phyloP scores from a whole-genome alignment of 352 stramenopile genomes.

The Pythium volutum region DNA sequence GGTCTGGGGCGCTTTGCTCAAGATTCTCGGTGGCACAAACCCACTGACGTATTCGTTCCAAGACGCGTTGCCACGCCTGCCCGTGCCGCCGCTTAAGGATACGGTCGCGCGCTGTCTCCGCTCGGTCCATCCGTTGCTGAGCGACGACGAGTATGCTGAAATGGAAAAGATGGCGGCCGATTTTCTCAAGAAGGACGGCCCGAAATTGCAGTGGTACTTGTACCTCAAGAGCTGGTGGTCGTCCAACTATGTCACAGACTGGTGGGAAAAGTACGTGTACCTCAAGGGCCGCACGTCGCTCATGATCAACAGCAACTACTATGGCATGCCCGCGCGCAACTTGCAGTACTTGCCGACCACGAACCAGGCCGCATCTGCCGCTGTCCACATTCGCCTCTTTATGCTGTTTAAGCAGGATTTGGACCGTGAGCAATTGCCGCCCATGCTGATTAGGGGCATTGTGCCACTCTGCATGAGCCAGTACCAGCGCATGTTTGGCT shows the following conservation, averaged over 20 bases:
- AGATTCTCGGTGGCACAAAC: constrained; percentile 76
- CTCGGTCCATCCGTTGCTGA: constrained; percentile 90
- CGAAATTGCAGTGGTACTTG: constrained; percentile 89
- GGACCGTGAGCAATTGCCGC: constrained; percentile 77
- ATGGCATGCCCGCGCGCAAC: constrained; percentile 69
- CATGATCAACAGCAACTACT: constrained; percentile 94
- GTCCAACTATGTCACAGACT: constrained; percentile 89
- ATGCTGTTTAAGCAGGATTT: constrained; percentile 87
- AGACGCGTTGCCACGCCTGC: constrained; percentile 87
- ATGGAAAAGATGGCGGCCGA: constrained; percentile 82
- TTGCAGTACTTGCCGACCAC: constrained; percentile 57
- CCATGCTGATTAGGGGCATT: constrained; percentile 79
- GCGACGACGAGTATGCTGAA: constrained; percentile 83
- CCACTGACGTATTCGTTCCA: constrained; percentile 92
- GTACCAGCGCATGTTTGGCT: constrained; percentile 89
- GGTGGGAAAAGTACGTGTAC: constrained; percentile 91
- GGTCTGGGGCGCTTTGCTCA: constrained; percentile 74
- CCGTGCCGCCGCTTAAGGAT: constrained; percentile 91
- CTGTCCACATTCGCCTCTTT: constrained; percentile 70
- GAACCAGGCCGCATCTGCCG: constrained; percentile 63
- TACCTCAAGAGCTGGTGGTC: constrained; percentile 90
- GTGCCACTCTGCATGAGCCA: constrained; percentile 90
- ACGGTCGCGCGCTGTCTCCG: constrained; percentile 91
- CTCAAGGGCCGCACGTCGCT: constrained; percentile 84
- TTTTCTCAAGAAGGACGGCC: constrained; percentile 86